Evolutionary conservation across 192 early-diverging fungal species (phyloP), one percentile per base, ranked within the genome.

Genomic region (Coemansia sp.): DNA sequence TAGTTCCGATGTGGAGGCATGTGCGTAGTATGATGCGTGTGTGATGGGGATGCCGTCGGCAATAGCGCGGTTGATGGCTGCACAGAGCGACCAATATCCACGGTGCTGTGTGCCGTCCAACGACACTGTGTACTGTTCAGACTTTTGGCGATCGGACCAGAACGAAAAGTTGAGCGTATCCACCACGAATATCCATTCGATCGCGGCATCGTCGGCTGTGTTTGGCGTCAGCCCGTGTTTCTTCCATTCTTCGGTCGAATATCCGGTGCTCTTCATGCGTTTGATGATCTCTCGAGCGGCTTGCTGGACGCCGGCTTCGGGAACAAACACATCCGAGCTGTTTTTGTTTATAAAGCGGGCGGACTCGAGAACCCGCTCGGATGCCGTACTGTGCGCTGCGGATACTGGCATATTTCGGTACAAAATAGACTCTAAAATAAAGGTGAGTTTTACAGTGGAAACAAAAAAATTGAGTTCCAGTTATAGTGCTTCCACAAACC

Each of bases 91-190:
- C 93, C 93, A 93, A 70, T 94, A 94, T 1, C 93, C 93, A 20
- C 82, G 85, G 69, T 92, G 90, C 11, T 67, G 47, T 12, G 53
- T 49, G 15, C 82, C 87, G 34, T 88, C 66, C 36, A 84, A 84
- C 0, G 65, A 59, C 11, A 94, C 87, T 10, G 84, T 74, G 70
- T 86, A 91, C 38, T 84, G 83, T 19, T 84, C 67, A 2, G 74
- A 66, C 11, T 82, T 74, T 6, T 76, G 60, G 1, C 62, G 59
- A 9, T 60, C 87, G 77, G 8, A 85, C 91, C 91, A 94, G 67
- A 94, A 94, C 21, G 90, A 93, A 70, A 93, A 94, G 70, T 94
- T 94, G 20, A 93, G 81, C 14, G 87, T 66, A 68, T 94, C 93
- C 1, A 92, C 84, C 5, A 94, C 59, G 50, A 94, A 94, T 22